Conservation (phyloP, 768 basidiomycete species). For the Mycena galericulata region DNA sequence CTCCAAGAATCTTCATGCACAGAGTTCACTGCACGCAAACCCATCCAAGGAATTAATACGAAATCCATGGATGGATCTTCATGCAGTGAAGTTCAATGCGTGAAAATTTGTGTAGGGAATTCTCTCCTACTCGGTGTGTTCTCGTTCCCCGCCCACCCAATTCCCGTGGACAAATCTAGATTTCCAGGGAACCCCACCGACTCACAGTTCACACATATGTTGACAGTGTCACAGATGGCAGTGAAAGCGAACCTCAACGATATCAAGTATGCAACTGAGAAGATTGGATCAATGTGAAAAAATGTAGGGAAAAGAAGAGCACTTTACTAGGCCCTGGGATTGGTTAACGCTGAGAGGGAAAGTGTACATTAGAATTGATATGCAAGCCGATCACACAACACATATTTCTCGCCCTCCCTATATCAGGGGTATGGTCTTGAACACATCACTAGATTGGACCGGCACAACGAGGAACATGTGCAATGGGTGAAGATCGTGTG, state of each 20-base stretch:
- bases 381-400: slow-evolving; percentile 39
- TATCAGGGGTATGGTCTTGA: slow-evolving; percentile 49
- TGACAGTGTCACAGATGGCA: slow-evolving; percentile 89
- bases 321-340: slow-evolving; percentile 87
- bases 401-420: slow-evolving; percentile 70
- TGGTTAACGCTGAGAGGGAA: slow-evolving; percentile 69
- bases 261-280: slow-evolving; percentile 85
- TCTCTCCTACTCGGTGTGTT: too few relatives aligned
- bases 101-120: too few relatives aligned
- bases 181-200: slow-evolving; percentile 88
- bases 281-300: background rate
- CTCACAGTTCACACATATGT: slow-evolving; percentile 91
- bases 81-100: too few relatives aligned
- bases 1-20: too few relatives aligned
- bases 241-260: slow-evolving; percentile 92
- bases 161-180: slow-evolving; percentile 75
- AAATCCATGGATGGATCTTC: too few relatives aligned
- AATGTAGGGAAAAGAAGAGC: background rate
- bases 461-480: slow-evolving; percentile 86
- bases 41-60: too few relatives aligned
- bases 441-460: slow-evolving; percentile 47
- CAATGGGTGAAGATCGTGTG: slow-evolving; percentile 90
- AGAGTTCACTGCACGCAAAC: too few relatives aligned
- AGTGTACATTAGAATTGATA: slow-evolving; percentile 14
- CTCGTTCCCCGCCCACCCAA: too few relatives aligned